phyloP scores from a whole-genome alignment of 352 stramenopile genomes.

The Globisporangium megalacanthum region DNA sequence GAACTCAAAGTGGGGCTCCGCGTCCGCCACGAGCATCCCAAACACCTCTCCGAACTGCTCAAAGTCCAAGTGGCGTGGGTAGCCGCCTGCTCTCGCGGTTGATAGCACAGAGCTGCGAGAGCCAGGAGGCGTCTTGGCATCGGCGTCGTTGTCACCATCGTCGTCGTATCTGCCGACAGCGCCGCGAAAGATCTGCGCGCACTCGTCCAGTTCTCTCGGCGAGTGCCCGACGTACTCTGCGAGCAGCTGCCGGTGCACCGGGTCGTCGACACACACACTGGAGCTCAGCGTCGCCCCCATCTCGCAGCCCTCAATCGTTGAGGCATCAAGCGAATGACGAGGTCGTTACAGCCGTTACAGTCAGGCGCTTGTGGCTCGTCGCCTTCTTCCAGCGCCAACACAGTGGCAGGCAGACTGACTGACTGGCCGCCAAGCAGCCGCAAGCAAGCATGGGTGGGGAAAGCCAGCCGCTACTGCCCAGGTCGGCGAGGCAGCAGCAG shows the following conservation, averaged over 20 bases:
- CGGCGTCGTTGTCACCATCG: conserved; percentile 23
- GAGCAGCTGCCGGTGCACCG: conserved; percentile 33
- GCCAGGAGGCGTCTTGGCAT: not conserved
- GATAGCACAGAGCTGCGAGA: not conserved
- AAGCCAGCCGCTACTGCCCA: conserved; percentile 42
- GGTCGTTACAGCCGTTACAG: not conserved
- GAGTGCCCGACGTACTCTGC: conserved; percentile 50
- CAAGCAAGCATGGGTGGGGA: conserved; percentile 17
- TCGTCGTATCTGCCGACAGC: conserved; percentile 22
- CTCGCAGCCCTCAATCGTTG: not conserved
- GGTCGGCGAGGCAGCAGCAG: conserved; percentile 5
- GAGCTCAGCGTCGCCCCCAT: conserved; percentile 25
- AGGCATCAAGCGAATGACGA: not conserved
- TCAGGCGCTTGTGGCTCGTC: no score
- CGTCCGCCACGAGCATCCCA: conserved; percentile 60
- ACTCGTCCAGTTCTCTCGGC: conserved; percentile 44
- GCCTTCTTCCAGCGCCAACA: no score
- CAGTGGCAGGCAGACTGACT: no score
- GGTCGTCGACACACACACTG: conserved; percentile 9
- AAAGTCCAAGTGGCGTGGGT: conserved; percentile 41
- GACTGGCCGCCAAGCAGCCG: no score
- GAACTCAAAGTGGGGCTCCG: conserved; percentile 60
- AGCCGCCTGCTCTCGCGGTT: conserved; percentile 8
- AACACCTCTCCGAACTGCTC: conserved; percentile 72
- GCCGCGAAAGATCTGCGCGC: conserved; percentile 45